Percentiles rank a stretch among this genome's conserved stretches.
These are phyloP conservation scores for Starmerella khaoyaiensis DNA, from an alignment of 805 yeast genomes.

Conservation along the genomic window DNA sequence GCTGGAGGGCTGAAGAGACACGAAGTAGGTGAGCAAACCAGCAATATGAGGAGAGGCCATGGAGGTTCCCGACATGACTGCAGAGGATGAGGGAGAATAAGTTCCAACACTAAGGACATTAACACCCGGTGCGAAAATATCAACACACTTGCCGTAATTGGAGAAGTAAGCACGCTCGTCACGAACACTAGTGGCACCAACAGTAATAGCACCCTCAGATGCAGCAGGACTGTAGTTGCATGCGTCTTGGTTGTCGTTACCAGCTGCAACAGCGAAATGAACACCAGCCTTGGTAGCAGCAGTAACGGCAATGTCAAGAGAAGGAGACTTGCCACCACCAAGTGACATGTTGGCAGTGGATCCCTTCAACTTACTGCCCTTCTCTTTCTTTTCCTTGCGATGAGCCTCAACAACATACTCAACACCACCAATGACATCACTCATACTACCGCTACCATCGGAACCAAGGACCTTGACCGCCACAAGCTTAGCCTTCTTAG, in stretches of 20 bases:
- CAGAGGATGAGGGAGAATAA: constrained; percentile 24
- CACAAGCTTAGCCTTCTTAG: constrained; percentile 43
- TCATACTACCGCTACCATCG: constrained; percentile 44
- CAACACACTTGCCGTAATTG: constrained; percentile 91
- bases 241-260: constrained; percentile 87
- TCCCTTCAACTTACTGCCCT: constrained; percentile 29
- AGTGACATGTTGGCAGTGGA: constrained; percentile 67
- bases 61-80: constrained; percentile 68
- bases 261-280: constrained; percentile 93
- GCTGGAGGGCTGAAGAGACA: constrained; percentile 66
- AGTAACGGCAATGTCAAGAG: constrained; percentile 74
- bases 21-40: constrained; percentile 79
- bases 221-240: constrained; percentile 88
- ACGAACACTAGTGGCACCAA: constrained; percentile 83
- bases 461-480: constrained; percentile 49
- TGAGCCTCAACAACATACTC: constrained; percentile 62
- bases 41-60: constrained; percentile 97
- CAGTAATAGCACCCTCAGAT: constrained; percentile 50
- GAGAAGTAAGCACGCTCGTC: constrained; percentile 92
- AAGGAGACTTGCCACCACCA: constrained; percentile 85
- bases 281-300: constrained; percentile 83
- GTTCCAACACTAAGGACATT: constrained; percentile 51
- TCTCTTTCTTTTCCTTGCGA: constrained; percentile 31
- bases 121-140: constrained; percentile 92
- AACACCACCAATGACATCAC: constrained; percentile 48